A percentile compares a stretch with the other conserved stretches of the same genome.
Evolutionary conservation across 805 yeast genomes (phyloP).

Genomic region (Ogataea thermomethanolica): DNA sequence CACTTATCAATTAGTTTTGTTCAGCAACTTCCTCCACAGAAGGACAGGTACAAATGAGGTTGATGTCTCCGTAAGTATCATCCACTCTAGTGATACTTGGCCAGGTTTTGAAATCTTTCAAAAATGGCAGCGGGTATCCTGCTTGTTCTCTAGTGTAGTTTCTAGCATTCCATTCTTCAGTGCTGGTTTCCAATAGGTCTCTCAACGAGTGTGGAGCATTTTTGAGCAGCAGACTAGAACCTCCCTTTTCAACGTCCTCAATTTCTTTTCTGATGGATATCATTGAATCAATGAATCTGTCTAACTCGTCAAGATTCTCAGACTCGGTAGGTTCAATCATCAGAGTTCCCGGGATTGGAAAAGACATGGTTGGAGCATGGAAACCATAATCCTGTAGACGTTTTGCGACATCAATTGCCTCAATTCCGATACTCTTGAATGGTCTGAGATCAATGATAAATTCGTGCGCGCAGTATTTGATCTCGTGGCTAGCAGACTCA

Average conservation of each 20-base stretch:
- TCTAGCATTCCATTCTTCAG: conserved; percentile 73
- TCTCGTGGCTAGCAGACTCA: conserved; percentile 25
- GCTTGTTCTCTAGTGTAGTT: conserved; percentile 93
- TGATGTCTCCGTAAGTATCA: conserved; percentile 91
- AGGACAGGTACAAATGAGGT: conserved; percentile 92
- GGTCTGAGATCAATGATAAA: conserved; percentile 89
- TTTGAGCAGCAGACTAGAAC: conserved; percentile 65
- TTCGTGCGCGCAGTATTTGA: conserved; percentile 92
- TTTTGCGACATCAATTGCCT: conserved; percentile 96
- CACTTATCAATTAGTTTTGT: conserved; percentile 4
- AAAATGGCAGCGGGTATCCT: conserved; percentile 80
- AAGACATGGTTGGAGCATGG: conserved; percentile 98
- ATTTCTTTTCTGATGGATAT: conserved; percentile 82
- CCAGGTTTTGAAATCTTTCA: conserved; percentile 83
- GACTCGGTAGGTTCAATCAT: conserved; percentile 99
- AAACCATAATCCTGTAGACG: conserved; percentile 97
- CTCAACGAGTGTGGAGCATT: conserved; percentile 90
- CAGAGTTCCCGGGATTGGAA: conserved; percentile 96
- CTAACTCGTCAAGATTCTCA: conserved; percentile 82
- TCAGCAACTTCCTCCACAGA: conserved; percentile 69
- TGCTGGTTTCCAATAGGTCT: conserved; percentile 61
- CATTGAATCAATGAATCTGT: conserved; percentile 86
- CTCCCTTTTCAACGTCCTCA: conserved; percentile 62
- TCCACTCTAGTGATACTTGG: conserved; percentile 91
- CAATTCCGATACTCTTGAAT: conserved; percentile 74